Percentiles rank a stretch among this genome's conserved stretches.
Conservation (phyloP, 163 green algal species). For the Chlorella variabilis region DNA sequence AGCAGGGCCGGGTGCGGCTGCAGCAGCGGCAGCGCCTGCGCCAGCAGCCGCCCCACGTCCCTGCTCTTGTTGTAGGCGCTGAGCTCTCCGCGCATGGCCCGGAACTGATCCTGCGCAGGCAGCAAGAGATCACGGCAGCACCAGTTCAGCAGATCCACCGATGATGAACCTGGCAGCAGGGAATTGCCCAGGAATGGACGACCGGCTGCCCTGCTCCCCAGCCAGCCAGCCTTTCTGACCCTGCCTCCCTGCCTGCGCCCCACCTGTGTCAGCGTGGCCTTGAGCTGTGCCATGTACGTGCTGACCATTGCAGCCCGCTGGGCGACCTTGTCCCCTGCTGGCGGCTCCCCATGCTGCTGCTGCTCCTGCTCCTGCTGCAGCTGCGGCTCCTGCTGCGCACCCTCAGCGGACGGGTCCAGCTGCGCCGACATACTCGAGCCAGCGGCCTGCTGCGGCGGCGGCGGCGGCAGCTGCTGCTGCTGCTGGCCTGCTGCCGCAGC, state of each 20-base stretch:
- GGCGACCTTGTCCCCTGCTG: background rate
- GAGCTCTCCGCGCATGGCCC: background rate
- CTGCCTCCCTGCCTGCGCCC: too few species aligned
- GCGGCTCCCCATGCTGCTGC: background rate
- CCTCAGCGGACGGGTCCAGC: too few species aligned
- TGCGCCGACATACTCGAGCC: background rate
- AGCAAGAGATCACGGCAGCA: too few species aligned
- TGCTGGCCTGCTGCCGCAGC: too few species aligned
- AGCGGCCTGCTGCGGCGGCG: background rate
- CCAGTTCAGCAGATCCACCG: too few species aligned
- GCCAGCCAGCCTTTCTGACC: too few species aligned
- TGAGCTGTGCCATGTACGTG: background rate
- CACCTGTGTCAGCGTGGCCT: constrained; percentile 5
- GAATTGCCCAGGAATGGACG: too few species aligned
- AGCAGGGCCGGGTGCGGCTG: constrained; percentile 7
- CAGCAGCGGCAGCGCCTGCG: constrained; percentile 18
- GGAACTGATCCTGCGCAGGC: constrained; percentile 13
- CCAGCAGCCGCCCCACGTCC: background rate
- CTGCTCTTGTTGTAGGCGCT: background rate
- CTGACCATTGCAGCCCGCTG: background rate
- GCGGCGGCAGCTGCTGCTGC: too few species aligned
- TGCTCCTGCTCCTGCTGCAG: background rate
- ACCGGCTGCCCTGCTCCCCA: too few species aligned
- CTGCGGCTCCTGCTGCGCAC: background rate
- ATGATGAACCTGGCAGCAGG: too few species aligned